Evolutionary conservation across 345 rosid genomes (phyloP).

Genomic region (Cochlearia excelsa): DNA sequence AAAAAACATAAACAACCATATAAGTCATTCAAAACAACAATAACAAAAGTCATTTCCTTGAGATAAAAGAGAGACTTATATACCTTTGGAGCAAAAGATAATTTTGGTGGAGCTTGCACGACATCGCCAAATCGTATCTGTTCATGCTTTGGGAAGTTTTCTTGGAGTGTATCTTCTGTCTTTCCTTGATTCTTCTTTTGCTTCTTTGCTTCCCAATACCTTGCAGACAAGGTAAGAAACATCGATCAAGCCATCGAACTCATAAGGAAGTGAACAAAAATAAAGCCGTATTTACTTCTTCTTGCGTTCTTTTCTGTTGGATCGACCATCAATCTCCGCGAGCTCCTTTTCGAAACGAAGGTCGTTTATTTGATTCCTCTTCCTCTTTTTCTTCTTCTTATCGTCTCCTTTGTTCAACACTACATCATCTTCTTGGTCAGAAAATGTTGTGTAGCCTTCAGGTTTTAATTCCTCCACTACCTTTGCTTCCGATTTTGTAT

Average conservation of each 20-base stretch:
- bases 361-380: slow-evolving; percentile 60
- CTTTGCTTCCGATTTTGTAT: slow-evolving; percentile 20
- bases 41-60: not conserved
- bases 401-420: slow-evolving; percentile 25
- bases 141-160: slow-evolving; percentile 67
- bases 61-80: not conserved
- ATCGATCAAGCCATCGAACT: not conserved
- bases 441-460: slow-evolving; percentile 14
- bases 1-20: slow-evolving; percentile 15
- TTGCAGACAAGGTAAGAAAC: slow-evolving; percentile 28
- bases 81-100: slow-evolving; percentile 66
- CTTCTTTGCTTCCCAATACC: slow-evolving; percentile 76
- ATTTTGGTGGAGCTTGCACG: slow-evolving; percentile 80
- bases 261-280: slow-evolving; percentile 1
- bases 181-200: slow-evolving; percentile 51
- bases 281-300: slow-evolving; percentile 43
- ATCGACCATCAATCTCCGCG: slow-evolving; percentile 39
- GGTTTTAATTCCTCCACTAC: slow-evolving; percentile 27
- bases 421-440: slow-evolving; percentile 28
- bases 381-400: slow-evolving; percentile 65
- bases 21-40: slow-evolving; percentile 3
- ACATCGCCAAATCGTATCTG: slow-evolving; percentile 78
- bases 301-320: slow-evolving; percentile 63
- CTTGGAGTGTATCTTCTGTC: slow-evolving; percentile 38
- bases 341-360: slow-evolving; percentile 54